Evolutionary conservation across 2,329 filamentous ascomycete genomes (phyloP), one percentile per base, ranked within the genome.

Genomic region (Davidsoniella neocaledoniae): DNA sequence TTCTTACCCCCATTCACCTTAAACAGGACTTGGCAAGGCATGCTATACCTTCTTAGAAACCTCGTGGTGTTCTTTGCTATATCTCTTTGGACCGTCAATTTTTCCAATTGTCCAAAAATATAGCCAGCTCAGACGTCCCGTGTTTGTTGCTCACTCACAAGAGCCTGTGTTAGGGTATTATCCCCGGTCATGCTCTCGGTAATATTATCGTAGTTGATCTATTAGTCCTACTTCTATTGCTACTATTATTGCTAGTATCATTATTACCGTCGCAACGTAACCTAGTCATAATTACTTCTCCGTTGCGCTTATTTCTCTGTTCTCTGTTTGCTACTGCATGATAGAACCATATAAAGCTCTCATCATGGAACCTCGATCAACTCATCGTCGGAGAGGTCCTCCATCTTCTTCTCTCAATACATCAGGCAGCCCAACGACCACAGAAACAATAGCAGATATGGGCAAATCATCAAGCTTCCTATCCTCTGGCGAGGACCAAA

Each of bases 381-480:
- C 33, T 46, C 33, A 21, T 25, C 44, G 44, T 16, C 33, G 38
- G 38, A 36, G 44, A 23, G 44, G 17, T 17, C 44, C 16, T 46
- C 44, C 33, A 25, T 29, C n/a, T 38, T 39, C 44, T 5, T 46
- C 44, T 17, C 10, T 39, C 33, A n/a, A 33, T 33, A 33, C 29
- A 10, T 12, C 29, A 33, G 33, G 33, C 44, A 38, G 44, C 21
- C 38, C 44, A 2, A 37, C 44, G 2, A 25, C 33, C 16, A 46
- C 44, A 14, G 33, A 46, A 14, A 38, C 44, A 33, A 46, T 46
- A 16, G 25, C 44, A 19, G 33, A 46, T n/a, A 43, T 49, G 25
- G 48, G 10, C 9, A 39, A 37, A 44, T 9, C 48, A 19, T 16
- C 25, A 17, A 41, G 38, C 21, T 41, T 39, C 19, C 16, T 48